phyloP scores from a whole-genome alignment of 768 basidiomycete genomes.

The Suillus brevipes region DNA sequence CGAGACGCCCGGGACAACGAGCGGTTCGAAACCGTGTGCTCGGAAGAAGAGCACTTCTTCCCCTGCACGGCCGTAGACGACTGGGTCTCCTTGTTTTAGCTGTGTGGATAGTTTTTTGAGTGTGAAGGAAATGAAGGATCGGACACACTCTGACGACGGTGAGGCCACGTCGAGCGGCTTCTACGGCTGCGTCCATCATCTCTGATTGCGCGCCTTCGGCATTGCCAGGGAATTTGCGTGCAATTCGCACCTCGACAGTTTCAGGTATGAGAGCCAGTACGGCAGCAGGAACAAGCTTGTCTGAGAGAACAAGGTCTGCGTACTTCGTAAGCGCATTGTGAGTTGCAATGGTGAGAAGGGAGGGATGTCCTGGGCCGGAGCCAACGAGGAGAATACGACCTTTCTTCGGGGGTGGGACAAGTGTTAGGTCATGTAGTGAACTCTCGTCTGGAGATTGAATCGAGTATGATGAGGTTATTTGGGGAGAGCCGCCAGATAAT shows the following conservation, averaged over 20 bases:
- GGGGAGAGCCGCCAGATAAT: slow-evolving; percentile 27
- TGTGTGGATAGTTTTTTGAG: slow-evolving; percentile 25
- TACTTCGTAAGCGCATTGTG: slow-evolving; percentile 75
- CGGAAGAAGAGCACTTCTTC: slow-evolving; percentile 96
- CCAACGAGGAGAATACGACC: slow-evolving; percentile 91
- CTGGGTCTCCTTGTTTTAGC: slow-evolving; percentile 98
- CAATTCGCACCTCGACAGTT: slow-evolving; percentile 76
- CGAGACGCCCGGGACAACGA: slow-evolving; percentile 88
- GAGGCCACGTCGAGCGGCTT: slow-evolving; percentile 75
- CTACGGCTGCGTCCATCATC: slow-evolving; percentile 90
- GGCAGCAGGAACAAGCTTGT: slow-evolving; percentile 92
- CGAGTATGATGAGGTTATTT: slow-evolving; percentile 8
- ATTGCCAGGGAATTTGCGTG: slow-evolving; percentile 97
- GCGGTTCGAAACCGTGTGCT: slow-evolving; percentile 75
- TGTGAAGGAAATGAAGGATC: neutral
- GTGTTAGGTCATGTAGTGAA: slow-evolving; percentile 32
- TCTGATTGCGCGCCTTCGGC: slow-evolving; percentile 93
- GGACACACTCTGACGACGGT: slow-evolving; percentile 80
- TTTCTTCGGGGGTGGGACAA: slow-evolving; percentile 19
- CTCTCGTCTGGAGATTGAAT: slow-evolving; percentile 30
- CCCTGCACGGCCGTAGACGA: slow-evolving; percentile 90
- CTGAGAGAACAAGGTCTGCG: slow-evolving; percentile 88
- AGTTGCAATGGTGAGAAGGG: slow-evolving; percentile 86
- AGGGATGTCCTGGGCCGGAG: slow-evolving; percentile 94
- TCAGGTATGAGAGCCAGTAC: slow-evolving; percentile 84